phyloP scores from a whole-genome alignment of 78 protist species.

The Abeoforma whisleri region DNA sequence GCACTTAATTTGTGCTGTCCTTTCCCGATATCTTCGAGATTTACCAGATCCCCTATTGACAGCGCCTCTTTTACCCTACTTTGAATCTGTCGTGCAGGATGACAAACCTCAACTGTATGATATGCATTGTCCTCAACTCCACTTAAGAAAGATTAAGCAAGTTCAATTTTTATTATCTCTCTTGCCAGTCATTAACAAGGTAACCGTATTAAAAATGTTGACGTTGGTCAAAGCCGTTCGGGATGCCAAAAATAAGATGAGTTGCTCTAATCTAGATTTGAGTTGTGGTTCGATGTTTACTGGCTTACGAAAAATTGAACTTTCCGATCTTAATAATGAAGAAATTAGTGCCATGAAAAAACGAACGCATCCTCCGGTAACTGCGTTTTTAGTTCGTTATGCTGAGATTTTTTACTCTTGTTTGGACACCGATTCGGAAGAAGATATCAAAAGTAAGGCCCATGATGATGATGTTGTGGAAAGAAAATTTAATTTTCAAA shows the following conservation, averaged over 20 bases:
- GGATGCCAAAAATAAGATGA: not conserved
- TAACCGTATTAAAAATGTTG: not conserved
- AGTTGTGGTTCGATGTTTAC: not conserved
- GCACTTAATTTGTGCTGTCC: not conserved
- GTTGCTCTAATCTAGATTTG: not conserved
- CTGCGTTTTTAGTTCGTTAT: not conserved
- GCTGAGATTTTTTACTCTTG: no score
- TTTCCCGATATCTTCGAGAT: not conserved
- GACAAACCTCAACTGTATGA: not conserved
- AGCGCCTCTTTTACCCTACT: not conserved
- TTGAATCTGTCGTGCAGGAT: not conserved
- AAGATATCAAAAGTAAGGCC: no score
- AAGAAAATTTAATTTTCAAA: no score
- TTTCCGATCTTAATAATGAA: no score
- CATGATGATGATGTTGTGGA: no score
- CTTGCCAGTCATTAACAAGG: not conserved
- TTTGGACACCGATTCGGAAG: no score
- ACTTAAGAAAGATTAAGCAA: not conserved
- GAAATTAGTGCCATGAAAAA: no score
- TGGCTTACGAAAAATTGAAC: no score
- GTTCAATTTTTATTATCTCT: no score
- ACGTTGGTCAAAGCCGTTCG: not conserved
- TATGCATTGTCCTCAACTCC: not conserved
- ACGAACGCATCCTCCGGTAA: not conserved
- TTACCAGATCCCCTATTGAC: not conserved